Evolutionary conservation across 768 basidiomycete species (phyloP), one percentile per base, ranked within the genome.

Genomic region (Amanita exitialis): DNA sequence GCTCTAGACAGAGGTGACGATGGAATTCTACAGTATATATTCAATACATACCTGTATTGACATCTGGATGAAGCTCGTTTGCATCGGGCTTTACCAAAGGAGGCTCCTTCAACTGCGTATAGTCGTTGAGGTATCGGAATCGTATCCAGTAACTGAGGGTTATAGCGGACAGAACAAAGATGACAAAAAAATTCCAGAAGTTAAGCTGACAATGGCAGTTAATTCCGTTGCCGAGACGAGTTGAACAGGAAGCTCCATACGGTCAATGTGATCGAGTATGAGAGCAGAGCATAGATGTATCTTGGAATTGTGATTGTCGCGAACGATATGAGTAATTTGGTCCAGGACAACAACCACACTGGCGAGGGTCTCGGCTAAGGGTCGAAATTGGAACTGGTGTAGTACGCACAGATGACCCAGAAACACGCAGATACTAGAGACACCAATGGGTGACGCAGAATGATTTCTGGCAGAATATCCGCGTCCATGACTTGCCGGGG

Each of bases 1-100:
- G 72, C 48, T 86, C 83, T 59, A 73, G 23, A 66, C 44, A 61
- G 44, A n/a, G 18, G 43, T 51, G 47, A 35, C 25, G 46, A 2
- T 43, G 8, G 51, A 30, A 20, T 6, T 9, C 28, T 15, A 23
- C 30, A 39, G 6, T 16, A 20, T 34, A 5, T 16, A 42, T 7
- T 27, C 23, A 15, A 15, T 3, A 34, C 42, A 18, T 3, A 75
- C 75, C 71, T 54, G 84, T 78, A 53, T 92, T 92, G 18, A 95
- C 86, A 63, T 96, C 92, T 1, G 93, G 93, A 68, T 95, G 93
- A 38, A 91, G 76, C 58, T 90, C 87, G 56, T 86, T 86, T 12
- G 83, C 85, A 60, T 90, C 88, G 0, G 86, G 79, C 59, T 92
- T 91, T 55, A 79, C 75, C 35, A 93, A 70, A 0, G 90, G 90